These are phyloP conservation scores for Septoria linicola DNA, from an alignment of 2,329 filamentous ascomycete species.

Conservation along the genomic window DNA sequence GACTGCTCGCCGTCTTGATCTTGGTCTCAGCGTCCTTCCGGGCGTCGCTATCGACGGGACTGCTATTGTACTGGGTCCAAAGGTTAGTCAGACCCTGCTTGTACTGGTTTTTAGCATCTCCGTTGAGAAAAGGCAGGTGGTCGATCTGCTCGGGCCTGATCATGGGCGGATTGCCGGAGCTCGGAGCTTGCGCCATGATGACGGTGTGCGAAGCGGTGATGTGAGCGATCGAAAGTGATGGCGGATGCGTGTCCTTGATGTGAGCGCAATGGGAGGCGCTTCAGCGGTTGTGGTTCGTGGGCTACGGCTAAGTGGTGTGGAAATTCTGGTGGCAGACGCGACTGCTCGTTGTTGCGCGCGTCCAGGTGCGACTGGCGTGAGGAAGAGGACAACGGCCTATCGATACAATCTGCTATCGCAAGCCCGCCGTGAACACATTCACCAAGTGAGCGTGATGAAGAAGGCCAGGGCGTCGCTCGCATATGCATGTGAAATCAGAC, in stretches of 20 bases:
- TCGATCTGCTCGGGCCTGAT: slow-evolving; percentile 56
- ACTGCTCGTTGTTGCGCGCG: not conserved
- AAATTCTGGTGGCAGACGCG: too few relatives aligned
- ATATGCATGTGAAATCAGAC: too few relatives aligned
- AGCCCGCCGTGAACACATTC: too few relatives aligned
- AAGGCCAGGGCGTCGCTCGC: too few relatives aligned
- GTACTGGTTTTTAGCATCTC: slow-evolving; percentile 57
- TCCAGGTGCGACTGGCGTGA: not conserved
- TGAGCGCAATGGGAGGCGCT: not conserved
- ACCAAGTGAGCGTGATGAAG: too few relatives aligned
- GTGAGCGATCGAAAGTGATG: too few relatives aligned
- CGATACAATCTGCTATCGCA: too few relatives aligned
- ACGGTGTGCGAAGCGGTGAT: too few relatives aligned
- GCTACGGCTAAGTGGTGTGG: too few relatives aligned
- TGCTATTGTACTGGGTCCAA: slow-evolving; percentile 54
- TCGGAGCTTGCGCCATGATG: slow-evolving; percentile 17
- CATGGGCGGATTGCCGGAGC: slow-evolving; percentile 16
- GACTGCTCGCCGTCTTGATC: slow-evolving; percentile 48
- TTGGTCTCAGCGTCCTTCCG: slow-evolving; percentile 55
- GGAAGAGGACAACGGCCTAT: too few relatives aligned
- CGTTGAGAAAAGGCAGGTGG: slow-evolving; percentile 53
- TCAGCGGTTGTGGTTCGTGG: not conserved
- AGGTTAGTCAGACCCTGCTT: slow-evolving; percentile 54
- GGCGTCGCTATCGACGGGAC: slow-evolving; percentile 49
- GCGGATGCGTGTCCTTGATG: not conserved